Evolutionary conservation across 306 rosid species (phyloP), one percentile per base, ranked within the genome.

Genomic region (Glycine tomentella): DNA sequence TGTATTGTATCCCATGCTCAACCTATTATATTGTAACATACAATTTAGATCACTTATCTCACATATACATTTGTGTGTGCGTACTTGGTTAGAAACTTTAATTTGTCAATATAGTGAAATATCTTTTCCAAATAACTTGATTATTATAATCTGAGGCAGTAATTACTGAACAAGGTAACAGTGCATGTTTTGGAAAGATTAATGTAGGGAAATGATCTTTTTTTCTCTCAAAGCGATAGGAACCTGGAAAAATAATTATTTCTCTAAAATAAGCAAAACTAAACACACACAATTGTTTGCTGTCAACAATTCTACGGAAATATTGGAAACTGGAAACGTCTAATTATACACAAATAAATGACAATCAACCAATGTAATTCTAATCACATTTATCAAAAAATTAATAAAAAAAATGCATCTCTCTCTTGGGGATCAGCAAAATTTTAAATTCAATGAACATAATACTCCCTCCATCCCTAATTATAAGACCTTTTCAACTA

Each of bases 371-470:
- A 20, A 20, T 76, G 45, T 42, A 14, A 4, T 42, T 84, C 46
- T 38, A 20, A 40, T 56, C 7, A 75, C 6, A 70, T 45, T 2
- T 49, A 36, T 7, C 3, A 34, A 34, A 34, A 34, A n/a, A n/a
- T n/a, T 34, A 34, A 3, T 25, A 25, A 20, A 55, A 7, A 40
- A 61, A 38, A 42, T 15, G 46, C 14, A n/a, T n/a, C n/a, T 44
- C 72, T 75, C 45, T 61, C 64, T 70, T 49, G 17, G 33, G 49
- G 51, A 77, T 13, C 33, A 53, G 40, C 57, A 69, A 70, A 63
- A 71, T 58, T 25, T 25, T 25, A 25, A 25, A 25, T 25, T 25
- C 31, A 25, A 25, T 1, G 31, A 25, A 25, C 31, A 25, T 25
- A 25, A 25, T 25, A 1, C 31, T 25, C 31, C 31, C 31, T 25